A percentile compares a stretch with the other conserved stretches of the same genome.
phyloP scores from a whole-genome alignment of 345 rosid species.

The Hibiscus mutabilis region DNA sequence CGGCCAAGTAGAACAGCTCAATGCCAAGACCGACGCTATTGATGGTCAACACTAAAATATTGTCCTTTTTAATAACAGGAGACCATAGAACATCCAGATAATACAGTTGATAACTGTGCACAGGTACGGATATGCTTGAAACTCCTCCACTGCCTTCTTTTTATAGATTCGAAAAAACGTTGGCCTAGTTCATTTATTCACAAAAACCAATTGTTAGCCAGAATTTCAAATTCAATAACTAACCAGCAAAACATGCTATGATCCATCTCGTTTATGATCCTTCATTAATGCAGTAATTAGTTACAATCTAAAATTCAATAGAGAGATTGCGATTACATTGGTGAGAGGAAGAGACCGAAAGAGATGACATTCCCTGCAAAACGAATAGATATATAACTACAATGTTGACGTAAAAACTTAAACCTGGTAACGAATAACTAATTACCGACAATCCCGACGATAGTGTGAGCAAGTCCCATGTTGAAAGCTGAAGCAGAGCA shows the following conservation, averaged over 20 bases:
- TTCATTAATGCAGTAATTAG: too few relatives aligned
- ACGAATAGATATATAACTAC: too few relatives aligned
- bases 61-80: slow-evolving; percentile 37
- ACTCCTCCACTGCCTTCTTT: slow-evolving; percentile 37
- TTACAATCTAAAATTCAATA: too few relatives aligned
- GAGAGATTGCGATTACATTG: background rate
- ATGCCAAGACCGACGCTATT: slow-evolving; percentile 29
- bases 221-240: background rate
- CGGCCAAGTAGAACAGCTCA: slow-evolving; percentile 20
- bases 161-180: slow-evolving; percentile 4
- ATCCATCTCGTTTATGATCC: too few relatives aligned
- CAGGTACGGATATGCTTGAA: slow-evolving; percentile 40
- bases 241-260: background rate
- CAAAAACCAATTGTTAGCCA: background rate
- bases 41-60: slow-evolving; percentile 40
- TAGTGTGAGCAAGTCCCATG: background rate
- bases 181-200: background rate
- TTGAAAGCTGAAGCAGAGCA: too few relatives aligned
- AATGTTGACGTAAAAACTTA: too few relatives aligned
- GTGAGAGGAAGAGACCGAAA: slow-evolving; percentile 17
- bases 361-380: slow-evolving; percentile 6
- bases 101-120: slow-evolving; percentile 37
- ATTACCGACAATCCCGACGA: background rate
- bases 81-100: slow-evolving; percentile 47
- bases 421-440: too few relatives aligned